Percentiles rank a stretch among this genome's conserved stretches.
These are phyloP conservation scores for Sphagnum tenellum DNA, from an alignment of 225 moss, liverwort and hornwort genomes.

Conservation along the genomic window DNA sequence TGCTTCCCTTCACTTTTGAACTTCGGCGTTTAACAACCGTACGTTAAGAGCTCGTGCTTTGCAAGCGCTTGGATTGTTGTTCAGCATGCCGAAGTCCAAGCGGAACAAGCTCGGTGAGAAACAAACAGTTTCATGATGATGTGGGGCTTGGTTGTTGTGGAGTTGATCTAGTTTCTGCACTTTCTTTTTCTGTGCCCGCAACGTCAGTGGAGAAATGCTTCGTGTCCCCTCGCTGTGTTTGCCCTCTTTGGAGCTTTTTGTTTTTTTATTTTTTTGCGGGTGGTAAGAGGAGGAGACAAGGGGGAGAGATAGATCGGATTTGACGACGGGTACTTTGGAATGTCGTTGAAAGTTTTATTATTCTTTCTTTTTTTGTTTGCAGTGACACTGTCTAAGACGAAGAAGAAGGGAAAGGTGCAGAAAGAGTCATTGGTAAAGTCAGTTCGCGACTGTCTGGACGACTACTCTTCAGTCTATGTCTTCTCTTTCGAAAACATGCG, in stretches of 20 bases:
- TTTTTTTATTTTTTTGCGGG: constrained; percentile 7
- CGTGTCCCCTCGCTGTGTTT: too few species aligned
- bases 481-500: constrained; percentile 95
- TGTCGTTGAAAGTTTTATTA: not conserved
- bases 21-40: too few species aligned
- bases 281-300: not conserved
- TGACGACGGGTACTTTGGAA: not conserved
- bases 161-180: not conserved
- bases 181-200: too few species aligned
- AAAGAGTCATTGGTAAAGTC: constrained; percentile 76
- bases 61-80: too few species aligned
- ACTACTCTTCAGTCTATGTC: constrained; percentile 60
- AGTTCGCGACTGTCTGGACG: constrained; percentile 68
- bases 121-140: too few species aligned
- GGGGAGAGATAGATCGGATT: not conserved
- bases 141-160: not conserved
- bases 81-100: constrained; percentile 58
- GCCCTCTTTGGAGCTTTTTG: too few species aligned
- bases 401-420: constrained; percentile 84
- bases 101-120: constrained; percentile 58
- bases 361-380: constrained; percentile 5
- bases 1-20: too few species aligned
- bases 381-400: constrained; percentile 92
- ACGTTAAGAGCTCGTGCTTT: too few species aligned
- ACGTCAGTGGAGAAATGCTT: too few species aligned